Base-by-base conservation (phyloP, 148 eudicot genomes). In the Persicaria maculosa region DNA sequence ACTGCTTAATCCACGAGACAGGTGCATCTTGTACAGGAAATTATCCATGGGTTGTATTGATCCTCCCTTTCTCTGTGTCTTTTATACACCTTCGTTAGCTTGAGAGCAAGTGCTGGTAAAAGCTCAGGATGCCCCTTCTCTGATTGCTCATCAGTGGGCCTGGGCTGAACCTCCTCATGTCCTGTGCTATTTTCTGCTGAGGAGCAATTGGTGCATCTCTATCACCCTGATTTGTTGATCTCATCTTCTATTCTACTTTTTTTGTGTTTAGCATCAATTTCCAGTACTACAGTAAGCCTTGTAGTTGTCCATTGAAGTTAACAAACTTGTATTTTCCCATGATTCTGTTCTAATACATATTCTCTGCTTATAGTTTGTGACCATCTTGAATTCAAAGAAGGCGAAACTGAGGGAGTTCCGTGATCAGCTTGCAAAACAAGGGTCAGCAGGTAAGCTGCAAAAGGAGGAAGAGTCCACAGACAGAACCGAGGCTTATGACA, bases 341-440 rank as follows among this genome's bases (percentile, higher is more conserved):
- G 31, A 11, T 19, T 14, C 72, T 74, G 40, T 46, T 44, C 40
- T n/a, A n/a, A 12, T 40, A 65, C 4, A 10, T 65, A 8, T 20
- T 45, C 44, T 75, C 4, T 79, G 70, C 17, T 75, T 79, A 43
- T 84, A 95, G 98, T 95, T 95, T 87, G 86, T 95, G 74, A 82
- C 81, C 44, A 87, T 95, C 40, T 74, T 95, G 76, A 95, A 95
- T 83, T 84, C 92, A 44, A 95, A 95, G 88, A 95, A 95, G 81
- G 88, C 92, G 76, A 95, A 90, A 79, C 87, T 95, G 20, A 88
- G 97, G 80, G 91, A 88, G 80, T 90, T 91, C 78, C 90, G 92
- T 22, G 88, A 87, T 77, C 80, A 71, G 76, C 83, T 87, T 31
- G 84, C 88, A 2, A 86, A 88, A 46, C 79, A 80, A 77, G 81